phyloP scores from a whole-genome alignment of 495 filamentous ascomycete species.

The Tuber umbilicatum region DNA sequence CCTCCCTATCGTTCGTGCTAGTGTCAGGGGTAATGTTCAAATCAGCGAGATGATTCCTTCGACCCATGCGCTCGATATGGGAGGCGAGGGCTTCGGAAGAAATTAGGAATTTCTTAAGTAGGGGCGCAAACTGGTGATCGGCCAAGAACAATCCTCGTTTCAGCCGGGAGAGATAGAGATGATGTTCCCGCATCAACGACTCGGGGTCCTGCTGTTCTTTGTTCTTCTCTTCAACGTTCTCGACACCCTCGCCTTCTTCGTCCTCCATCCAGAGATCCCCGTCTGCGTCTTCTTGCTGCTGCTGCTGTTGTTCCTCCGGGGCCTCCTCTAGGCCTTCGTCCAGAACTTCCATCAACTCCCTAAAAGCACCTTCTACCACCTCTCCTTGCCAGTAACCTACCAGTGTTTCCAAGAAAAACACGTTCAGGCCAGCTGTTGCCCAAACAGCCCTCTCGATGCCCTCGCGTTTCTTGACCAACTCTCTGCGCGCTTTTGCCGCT shows the following conservation, averaged over 20 bases:
- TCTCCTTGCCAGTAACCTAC: constrained; percentile 85
- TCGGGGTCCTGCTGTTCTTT: constrained; percentile 67
- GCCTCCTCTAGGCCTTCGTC: constrained; percentile 56
- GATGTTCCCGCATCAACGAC: constrained; percentile 70
- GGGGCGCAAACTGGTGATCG: constrained; percentile 59
- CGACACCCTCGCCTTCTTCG: not conserved
- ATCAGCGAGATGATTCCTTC: constrained; percentile 56
- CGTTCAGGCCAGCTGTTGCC: constrained; percentile 73
- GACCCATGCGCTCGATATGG: constrained; percentile 56
- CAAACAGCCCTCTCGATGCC: constrained; percentile 69
- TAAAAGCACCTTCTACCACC: constrained; percentile 66
- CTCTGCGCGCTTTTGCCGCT: constrained; percentile 51
- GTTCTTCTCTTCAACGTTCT: constrained; percentile 3
- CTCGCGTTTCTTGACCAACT: constrained; percentile 54
- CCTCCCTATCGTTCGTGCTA: constrained; percentile 34
- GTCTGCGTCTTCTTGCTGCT: constrained; percentile 12
- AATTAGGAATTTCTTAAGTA: constrained; percentile 63
- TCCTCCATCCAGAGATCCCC: constrained; percentile 8
- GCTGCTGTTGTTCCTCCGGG: constrained; percentile 42
- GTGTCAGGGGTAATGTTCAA: constrained; percentile 33
- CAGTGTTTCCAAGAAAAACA: constrained; percentile 80
- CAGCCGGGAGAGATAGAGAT: constrained; percentile 62
- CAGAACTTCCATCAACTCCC: constrained; percentile 23
- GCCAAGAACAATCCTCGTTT: constrained; percentile 63
- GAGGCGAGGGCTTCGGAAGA: constrained; percentile 72